Evolutionary conservation across 1,284 basidiomycete species (phyloP), one percentile per base, ranked within the genome.

Genomic region (Irpex lacteus): DNA sequence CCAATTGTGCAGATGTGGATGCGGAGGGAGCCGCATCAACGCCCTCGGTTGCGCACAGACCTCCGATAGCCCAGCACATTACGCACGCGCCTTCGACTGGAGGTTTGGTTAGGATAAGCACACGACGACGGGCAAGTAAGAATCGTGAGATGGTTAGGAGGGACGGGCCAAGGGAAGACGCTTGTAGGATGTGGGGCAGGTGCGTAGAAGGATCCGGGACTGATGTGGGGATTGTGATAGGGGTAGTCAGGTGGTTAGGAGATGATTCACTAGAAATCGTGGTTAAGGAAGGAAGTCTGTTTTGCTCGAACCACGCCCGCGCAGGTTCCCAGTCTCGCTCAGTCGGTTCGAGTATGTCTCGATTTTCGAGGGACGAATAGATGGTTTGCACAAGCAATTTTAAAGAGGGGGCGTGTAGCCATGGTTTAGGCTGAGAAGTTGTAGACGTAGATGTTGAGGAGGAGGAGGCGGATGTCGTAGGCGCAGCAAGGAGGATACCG

Each of bases 21-120:
- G 54, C 76, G 72, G 1, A 72, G 66, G 26, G 26, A 26, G 26
- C 26, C 26, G 26, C 26, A 26, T 19, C 70, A 67, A 59, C 67
- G 70, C 87, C 86, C 21, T 81, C 80, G 69, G 89, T 85, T 60
- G 84, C 88, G 71, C 87, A 89, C 59, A 90, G 81, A 69, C 92
- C 90, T 0, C 87, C 87, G 18, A 88, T 87, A 4, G 89, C 86
- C 60, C 88, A 87, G 67, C 90, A 92, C 19, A 94, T 80, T 2
- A 90, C 82, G 67, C 89, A 92, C 0, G 91, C 89, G 0, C 86
- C 85, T 70, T 92, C 89, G 6, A 93, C 90, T 0, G 90, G 89
- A 1, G 91, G 91, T 1, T 86, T 78, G 0, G 91, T 91, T 71
- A 90, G 91, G 52, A 94, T 87, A 36, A 94, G 77, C 18, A 94